Evolutionary conservation across 176 grass and related monocot genomes (phyloP).

Genomic region (Neostapfia colusana): DNA sequence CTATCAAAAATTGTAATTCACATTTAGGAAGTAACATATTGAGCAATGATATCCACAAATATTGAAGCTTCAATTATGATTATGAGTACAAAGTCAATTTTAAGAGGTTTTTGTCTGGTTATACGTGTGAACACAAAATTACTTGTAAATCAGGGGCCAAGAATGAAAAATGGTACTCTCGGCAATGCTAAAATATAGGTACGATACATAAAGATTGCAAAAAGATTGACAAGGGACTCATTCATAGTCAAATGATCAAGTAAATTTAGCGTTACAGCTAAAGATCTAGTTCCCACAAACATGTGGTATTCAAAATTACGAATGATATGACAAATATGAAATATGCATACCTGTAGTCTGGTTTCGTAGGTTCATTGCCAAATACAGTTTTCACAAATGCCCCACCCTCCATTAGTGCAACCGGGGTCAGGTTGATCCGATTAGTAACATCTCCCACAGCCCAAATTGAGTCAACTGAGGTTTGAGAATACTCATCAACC

Average conservation of each 20-base stretch:
- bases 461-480: constrained; percentile 80
- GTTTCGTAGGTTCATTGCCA: constrained; percentile 68
- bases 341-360: constrained; percentile 66
- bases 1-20: constrained; percentile 43
- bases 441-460: constrained; percentile 81
- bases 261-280: background rate
- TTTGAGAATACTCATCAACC: constrained; percentile 76
- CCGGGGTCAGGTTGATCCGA: constrained; percentile 72
- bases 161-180: background rate
- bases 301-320: background rate
- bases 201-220: background rate
- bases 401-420: constrained; percentile 84
- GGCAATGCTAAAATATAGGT: background rate
- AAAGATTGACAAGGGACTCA: background rate
- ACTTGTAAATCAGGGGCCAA: background rate
- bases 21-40: background rate
- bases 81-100: background rate
- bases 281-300: background rate
- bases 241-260: background rate
- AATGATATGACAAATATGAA: background rate
- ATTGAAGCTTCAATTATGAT: background rate
- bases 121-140: background rate
- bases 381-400: constrained; percentile 69
- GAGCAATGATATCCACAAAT: background rate
- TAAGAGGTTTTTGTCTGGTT: background rate